Conservation (phyloP, 1,284 basidiomycete genomes). For the Heterobasidion parviporum region DNA sequence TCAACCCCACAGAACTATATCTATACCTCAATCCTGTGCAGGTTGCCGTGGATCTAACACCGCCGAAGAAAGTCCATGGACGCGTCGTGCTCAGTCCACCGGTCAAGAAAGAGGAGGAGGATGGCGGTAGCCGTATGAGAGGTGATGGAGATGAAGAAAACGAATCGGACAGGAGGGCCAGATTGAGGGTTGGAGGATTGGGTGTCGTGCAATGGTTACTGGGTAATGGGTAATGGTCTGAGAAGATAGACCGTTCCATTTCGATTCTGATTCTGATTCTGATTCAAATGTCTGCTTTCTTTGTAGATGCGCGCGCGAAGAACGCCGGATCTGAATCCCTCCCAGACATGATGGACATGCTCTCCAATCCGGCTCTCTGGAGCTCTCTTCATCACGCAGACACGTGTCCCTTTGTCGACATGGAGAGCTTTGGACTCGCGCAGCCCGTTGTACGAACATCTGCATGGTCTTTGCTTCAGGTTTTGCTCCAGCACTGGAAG, state of each 20-base stretch:
- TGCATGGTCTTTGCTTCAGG: constrained; percentile 47
- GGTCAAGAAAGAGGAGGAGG: constrained; percentile 20
- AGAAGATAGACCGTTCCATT: not conserved
- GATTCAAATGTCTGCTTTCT: not conserved
- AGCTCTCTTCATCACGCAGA: constrained; percentile 41
- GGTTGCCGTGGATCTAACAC: constrained; percentile 23
- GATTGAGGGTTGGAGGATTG: constrained; percentile 67
- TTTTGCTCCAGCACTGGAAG: constrained; percentile 33
- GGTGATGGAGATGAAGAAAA: constrained; percentile 55
- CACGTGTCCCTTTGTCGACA: constrained; percentile 34
- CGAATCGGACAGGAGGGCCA: constrained; percentile 59
- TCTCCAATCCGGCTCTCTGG: constrained; percentile 53
- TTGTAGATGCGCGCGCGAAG: constrained; percentile 1
- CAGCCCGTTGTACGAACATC: constrained; percentile 66
- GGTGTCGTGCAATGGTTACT: constrained; percentile 61
- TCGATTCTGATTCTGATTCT: constrained; percentile 7
- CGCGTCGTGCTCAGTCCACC: constrained; percentile 10
- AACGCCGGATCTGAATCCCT: constrained; percentile 7
- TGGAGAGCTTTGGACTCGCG: constrained; percentile 41
- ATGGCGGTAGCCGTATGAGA: constrained; percentile 26
- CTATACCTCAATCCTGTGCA: constrained; percentile 60
- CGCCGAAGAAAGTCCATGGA: constrained; percentile 24
- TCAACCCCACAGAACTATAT: constrained; percentile 65
- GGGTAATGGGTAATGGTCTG: constrained; percentile 26
- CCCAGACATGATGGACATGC: constrained; percentile 26